These are phyloP conservation scores for Ustilago shanxiensis DNA, from an alignment of 1,284 basidiomycete species.

Conservation along the genomic window DNA sequence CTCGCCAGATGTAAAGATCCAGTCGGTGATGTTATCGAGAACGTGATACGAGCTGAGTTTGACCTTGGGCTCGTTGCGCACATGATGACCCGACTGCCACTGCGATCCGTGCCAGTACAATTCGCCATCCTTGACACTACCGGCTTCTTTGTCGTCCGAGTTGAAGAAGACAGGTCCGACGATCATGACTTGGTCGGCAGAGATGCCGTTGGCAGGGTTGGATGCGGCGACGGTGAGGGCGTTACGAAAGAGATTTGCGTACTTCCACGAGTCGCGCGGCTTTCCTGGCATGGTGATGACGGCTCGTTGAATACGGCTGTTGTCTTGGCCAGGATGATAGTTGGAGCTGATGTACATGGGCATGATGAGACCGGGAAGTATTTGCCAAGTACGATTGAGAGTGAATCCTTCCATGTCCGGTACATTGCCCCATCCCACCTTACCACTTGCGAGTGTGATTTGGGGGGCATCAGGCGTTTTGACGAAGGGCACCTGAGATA, in stretches of 20 bases:
- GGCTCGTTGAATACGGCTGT: conserved; percentile 54
- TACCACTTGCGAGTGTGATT: conserved; percentile 12
- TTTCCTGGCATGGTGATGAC: conserved; percentile 63
- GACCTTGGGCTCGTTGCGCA: conserved; percentile 39
- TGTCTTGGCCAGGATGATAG: conserved; percentile 43
- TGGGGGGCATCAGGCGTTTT: conserved; percentile 20
- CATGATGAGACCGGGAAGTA: conserved; percentile 41
- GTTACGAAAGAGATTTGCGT: conserved; percentile 60
- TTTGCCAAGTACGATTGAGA: conserved; percentile 53
- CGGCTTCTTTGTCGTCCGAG: conserved; percentile 52
- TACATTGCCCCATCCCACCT: conserved; percentile 44
- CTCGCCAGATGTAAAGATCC: conserved; percentile 53
- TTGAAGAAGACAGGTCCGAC: conserved; percentile 57
- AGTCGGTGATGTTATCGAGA: conserved; percentile 59
- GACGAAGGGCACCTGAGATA: conserved; percentile 43
- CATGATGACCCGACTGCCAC: conserved; percentile 63
- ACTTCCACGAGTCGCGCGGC: conserved; percentile 66
- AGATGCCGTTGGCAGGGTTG: conserved; percentile 34
- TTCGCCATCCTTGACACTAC: conserved; percentile 43
- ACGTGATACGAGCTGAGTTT: conserved; percentile 55
- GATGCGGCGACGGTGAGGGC: conserved; percentile 47
- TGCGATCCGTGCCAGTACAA: conserved; percentile 57
- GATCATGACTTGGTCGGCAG: conserved; percentile 52
- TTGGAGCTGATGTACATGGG: conserved; percentile 56
- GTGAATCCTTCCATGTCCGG: conserved; percentile 54